Evolutionary conservation across 306 rosid species (phyloP).

Genomic region (Prunus fruticosa): DNA sequence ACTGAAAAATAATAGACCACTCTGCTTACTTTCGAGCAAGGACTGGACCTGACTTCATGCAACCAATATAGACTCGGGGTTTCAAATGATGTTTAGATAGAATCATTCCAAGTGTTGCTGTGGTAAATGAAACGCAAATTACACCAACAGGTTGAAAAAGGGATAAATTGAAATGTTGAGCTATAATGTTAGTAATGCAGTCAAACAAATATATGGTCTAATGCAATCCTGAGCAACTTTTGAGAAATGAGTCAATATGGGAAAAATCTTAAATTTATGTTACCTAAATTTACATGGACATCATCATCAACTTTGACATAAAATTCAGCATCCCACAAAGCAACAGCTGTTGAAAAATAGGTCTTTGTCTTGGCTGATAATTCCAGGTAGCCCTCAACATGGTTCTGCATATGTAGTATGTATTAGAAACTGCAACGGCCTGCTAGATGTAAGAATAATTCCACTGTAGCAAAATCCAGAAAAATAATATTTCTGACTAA

Average conservation of each 20-base stretch:
- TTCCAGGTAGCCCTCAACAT: slow-evolving; percentile 71
- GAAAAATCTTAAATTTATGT: background rate
- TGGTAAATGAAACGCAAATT: slow-evolving; percentile 13
- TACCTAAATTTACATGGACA: slow-evolving; percentile 87
- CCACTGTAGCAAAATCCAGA: background rate
- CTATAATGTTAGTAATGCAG: background rate
- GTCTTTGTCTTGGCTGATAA: slow-evolving; percentile 77
- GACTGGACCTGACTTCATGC: slow-evolving; percentile 98
- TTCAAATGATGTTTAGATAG: slow-evolving; percentile 51
- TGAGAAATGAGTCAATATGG: background rate
- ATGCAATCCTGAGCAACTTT: background rate
- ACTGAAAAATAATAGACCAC: slow-evolving; percentile 1
- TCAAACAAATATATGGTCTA: background rate
- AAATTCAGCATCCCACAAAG: slow-evolving; percentile 82
- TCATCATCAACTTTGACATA: slow-evolving; percentile 94
- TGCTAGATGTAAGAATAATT: background rate
- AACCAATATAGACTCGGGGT: slow-evolving; percentile 79
- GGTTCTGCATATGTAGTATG: slow-evolving; percentile 44
- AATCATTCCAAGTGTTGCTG: slow-evolving; percentile 73
- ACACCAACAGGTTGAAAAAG: slow-evolving; percentile 13
- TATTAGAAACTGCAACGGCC: background rate
- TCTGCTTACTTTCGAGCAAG: slow-evolving; percentile 72
- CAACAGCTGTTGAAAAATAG: slow-evolving; percentile 69
- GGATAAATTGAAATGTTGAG: background rate
- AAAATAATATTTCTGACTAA: background rate